Evolutionary conservation across 2,329 filamentous ascomycete genomes (phyloP).

Genomic region (Fusarium pseudograminearum): DNA sequence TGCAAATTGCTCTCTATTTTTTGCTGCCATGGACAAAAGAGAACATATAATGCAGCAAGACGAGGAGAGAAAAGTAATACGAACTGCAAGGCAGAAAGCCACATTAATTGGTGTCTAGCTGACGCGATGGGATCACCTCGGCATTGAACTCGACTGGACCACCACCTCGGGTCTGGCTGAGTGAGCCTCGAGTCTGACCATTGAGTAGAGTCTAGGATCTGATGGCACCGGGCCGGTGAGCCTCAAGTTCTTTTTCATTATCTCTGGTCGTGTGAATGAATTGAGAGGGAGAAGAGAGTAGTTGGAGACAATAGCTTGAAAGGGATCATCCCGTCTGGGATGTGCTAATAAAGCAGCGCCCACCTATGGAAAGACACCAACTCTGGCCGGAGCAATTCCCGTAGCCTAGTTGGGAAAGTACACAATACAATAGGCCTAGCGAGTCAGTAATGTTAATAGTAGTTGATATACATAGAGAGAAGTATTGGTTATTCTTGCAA

Average conservation of each 20-base stretch:
- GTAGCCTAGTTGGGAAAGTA: background rate
- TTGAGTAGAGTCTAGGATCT: background rate
- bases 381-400: background rate
- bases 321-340: constrained; percentile 15
- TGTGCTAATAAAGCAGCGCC: background rate
- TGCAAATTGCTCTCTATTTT: constrained; percentile 6
- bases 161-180: constrained; percentile 13
- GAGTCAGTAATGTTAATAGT: constrained; percentile 13
- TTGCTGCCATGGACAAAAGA: background rate
- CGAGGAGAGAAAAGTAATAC: background rate
- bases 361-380: background rate
- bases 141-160: constrained; percentile 25
- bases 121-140: constrained; percentile 27
- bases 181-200: constrained; percentile 9
- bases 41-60: background rate
- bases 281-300: constrained; percentile 2
- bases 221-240: background rate
- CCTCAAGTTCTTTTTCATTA: background rate
- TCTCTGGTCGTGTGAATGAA: background rate
- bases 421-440: background rate
- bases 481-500: background rate
- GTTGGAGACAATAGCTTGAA: constrained; percentile 17
- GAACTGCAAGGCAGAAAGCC: constrained; percentile 6
- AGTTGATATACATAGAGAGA: background rate
- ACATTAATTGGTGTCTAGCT: constrained; percentile 20